A percentile compares a stretch with the other conserved stretches of the same genome.
phyloP scores from a whole-genome alignment of 1,139 yeast species.

The Geotrichum carabidarum region DNA sequence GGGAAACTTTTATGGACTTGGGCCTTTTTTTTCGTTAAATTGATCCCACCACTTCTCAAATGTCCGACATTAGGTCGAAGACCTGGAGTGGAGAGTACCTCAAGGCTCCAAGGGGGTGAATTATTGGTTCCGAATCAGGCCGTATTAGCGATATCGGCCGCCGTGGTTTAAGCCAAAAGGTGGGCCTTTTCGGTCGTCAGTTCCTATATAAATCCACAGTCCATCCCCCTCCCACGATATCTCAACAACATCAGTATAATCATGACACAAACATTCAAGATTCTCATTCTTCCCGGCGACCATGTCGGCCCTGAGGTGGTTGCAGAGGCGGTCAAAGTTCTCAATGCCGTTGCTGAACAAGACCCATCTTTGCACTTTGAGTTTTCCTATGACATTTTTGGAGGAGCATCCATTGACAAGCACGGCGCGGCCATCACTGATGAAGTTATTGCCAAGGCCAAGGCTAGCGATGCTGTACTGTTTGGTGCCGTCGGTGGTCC shows the following conservation, averaged over 20 bases:
- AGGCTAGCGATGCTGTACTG: slow-evolving; percentile 76
- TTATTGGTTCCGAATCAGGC: too few relatives aligned
- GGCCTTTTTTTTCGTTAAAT: too few relatives aligned
- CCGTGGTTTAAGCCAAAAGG: too few relatives aligned
- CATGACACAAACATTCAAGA: slow-evolving; percentile 45
- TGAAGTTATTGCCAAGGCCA: slow-evolving; percentile 66
- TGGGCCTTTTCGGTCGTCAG: too few relatives aligned
- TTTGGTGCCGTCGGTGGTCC: slow-evolving; percentile 96
- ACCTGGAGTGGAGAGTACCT: too few relatives aligned
- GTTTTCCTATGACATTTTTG: slow-evolving; percentile 70
- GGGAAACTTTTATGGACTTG: not conserved
- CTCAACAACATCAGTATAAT: too few relatives aligned
- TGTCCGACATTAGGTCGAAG: too few relatives aligned
- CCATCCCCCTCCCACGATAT: not conserved
- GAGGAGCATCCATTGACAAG: slow-evolving; percentile 92
- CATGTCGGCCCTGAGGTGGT: slow-evolving; percentile 84
- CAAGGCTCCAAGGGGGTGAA: too few relatives aligned
- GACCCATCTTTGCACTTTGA: slow-evolving; percentile 40
- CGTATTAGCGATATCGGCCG: too few relatives aligned
- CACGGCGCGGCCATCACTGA: slow-evolving; percentile 80
- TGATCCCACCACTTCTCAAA: too few relatives aligned
- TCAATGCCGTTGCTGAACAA: slow-evolving; percentile 58
- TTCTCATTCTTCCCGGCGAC: slow-evolving; percentile 84
- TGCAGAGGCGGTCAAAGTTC: slow-evolving; percentile 76
- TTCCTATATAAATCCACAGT: too few relatives aligned